These are phyloP conservation scores for Striga asiatica DNA, from an alignment of 257 asterid species.

Conservation along the genomic window DNA sequence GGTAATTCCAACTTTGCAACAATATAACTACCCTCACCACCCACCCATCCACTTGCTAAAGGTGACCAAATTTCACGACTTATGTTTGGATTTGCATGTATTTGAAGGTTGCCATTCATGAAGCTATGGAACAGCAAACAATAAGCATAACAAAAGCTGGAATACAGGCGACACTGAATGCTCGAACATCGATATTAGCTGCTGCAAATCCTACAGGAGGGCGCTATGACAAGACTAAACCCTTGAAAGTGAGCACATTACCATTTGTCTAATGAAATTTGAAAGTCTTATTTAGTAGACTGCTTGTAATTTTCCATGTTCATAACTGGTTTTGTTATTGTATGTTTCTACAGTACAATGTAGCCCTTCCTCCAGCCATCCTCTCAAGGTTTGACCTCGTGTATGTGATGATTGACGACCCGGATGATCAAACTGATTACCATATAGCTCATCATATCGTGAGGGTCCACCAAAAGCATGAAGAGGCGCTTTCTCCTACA, in stretches of 20 bases:
- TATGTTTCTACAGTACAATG: conserved; percentile 67
- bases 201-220: conserved; percentile 99
- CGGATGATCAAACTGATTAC: conserved; percentile 88
- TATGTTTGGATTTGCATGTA: conserved; percentile 9
- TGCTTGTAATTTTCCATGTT: not conserved
- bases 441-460: conserved; percentile 94
- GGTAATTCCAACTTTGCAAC: conserved; percentile 30
- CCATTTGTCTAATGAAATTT: not conserved
- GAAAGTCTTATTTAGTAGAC: not conserved
- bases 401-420: conserved; percentile 97
- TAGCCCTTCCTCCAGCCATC: conserved; percentile 98
- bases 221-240: conserved; percentile 92
- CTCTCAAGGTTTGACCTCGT: conserved; percentile 98
- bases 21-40: not conserved
- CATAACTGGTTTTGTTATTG: conserved; percentile 12
- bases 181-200: conserved; percentile 94
- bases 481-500: conserved; percentile 76
- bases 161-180: conserved; percentile 96
- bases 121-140: conserved; percentile 99
- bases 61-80: conserved; percentile 9
- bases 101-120: conserved; percentile 92
- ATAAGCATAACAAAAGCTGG: conserved; percentile 99
- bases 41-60: not conserved
- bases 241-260: conserved; percentile 60
- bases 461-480: conserved; percentile 79